Evolutionary conservation across 177 flowering plant genomes (phyloP).

Genomic region (Vitis hybrid): DNA sequence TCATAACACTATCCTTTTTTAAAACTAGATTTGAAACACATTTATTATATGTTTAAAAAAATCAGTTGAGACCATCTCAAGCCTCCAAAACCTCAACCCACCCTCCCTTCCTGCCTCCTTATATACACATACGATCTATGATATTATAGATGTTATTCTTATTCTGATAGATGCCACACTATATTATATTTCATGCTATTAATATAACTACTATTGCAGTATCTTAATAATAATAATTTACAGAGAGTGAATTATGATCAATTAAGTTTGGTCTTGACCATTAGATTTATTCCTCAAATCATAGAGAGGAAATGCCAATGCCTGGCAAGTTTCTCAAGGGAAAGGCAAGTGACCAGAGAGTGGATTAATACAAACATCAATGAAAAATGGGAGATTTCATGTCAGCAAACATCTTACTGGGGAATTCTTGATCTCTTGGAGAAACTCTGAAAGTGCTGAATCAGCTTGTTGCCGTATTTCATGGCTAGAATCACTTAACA

Average conservation of each 20-base stretch:
- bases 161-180: too few relatives aligned
- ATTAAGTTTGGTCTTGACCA: background rate
- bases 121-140: too few relatives aligned
- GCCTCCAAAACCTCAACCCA: too few relatives aligned
- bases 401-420: slow-evolving; percentile 65
- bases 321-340: slow-evolving; percentile 6
- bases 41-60: too few relatives aligned
- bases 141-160: too few relatives aligned
- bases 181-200: too few relatives aligned
- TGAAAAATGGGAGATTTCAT: background rate
- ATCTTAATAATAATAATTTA: too few relatives aligned
- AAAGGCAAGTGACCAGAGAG: slow-evolving; percentile 4
- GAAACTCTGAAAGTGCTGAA: slow-evolving; percentile 96
- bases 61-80: too few relatives aligned
- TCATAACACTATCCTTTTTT: background rate
- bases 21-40: background rate
- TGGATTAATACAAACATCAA: background rate
- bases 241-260: too few relatives aligned
- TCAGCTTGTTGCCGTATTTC: slow-evolving; percentile 98
- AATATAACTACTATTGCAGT: too few relatives aligned
- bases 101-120: too few relatives aligned
- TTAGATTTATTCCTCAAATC: background rate
- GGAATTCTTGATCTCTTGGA: slow-evolving; percentile 94
- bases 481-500: slow-evolving; percentile 95
- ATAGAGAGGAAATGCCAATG: background rate